Percentiles rank a stretch among this genome's conserved stretches.
phyloP scores from a whole-genome alignment of 305 asterid species.

The Solanum chacoense region DNA sequence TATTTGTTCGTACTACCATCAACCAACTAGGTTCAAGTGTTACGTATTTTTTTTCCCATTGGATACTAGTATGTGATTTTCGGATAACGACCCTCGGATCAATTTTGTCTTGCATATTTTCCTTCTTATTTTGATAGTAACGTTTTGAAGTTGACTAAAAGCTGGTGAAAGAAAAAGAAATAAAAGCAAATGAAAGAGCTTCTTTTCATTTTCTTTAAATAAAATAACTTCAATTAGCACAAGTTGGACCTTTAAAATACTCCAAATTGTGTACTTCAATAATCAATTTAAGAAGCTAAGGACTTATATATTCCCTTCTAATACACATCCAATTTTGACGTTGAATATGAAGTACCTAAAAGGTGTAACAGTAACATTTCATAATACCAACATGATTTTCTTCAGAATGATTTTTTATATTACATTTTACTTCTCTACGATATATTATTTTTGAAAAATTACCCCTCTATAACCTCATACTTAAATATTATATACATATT shows the following conservation, averaged over 20 bases:
- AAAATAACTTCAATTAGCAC: neutral
- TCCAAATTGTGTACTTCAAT: neutral
- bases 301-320: neutral
- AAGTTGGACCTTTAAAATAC: neutral
- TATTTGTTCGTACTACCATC: too few relatives aligned
- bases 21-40: neutral
- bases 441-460: too few relatives aligned
- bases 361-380: neutral
- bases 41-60: neutral
- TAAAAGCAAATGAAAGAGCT: neutral
- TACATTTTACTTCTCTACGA: neutral
- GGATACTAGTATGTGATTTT: neutral
- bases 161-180: neutral
- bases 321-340: neutral
- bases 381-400: neutral
- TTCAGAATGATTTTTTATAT: neutral
- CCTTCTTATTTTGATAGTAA: neutral
- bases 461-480: too few relatives aligned
- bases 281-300: neutral
- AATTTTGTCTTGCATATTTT: neutral
- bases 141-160: neutral
- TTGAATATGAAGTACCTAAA: neutral
- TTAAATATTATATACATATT: too few relatives aligned
- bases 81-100: neutral
- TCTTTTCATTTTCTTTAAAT: neutral